Conservation (phyloP, 2,329 filamentous ascomycete genomes). For the Aspergillus hortae region DNA sequence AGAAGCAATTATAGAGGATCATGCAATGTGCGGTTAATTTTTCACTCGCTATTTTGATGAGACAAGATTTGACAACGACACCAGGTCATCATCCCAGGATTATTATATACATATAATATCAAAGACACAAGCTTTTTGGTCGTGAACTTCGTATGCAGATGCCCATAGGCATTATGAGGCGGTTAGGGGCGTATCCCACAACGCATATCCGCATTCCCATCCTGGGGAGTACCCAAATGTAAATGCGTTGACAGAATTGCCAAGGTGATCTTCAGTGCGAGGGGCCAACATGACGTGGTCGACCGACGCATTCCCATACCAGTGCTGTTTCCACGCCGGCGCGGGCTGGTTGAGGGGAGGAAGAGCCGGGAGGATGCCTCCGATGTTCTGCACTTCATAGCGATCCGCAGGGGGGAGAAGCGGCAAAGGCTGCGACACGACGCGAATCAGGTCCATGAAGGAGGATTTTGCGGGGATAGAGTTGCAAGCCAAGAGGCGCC, state of each 20-base stretch:
- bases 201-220: not conserved
- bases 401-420: slow-evolving; percentile 7
- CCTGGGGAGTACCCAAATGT: not conserved
- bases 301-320: not conserved
- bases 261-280: not conserved
- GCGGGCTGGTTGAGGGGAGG: slow-evolving; percentile 10
- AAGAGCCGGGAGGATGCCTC: not conserved
- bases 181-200: not conserved
- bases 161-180: not conserved
- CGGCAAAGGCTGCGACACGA: slow-evolving; percentile 4
- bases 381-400: slow-evolving; percentile 2
- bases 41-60: too few species aligned
- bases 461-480: slow-evolving; percentile 13
- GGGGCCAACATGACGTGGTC: not conserved
- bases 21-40: too few species aligned
- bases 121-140: not conserved
- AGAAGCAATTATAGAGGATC: not conserved
- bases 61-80: too few species aligned
- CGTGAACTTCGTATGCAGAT: not conserved
- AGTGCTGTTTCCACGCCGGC: slow-evolving; percentile 12
- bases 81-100: too few species aligned
- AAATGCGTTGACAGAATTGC: too few species aligned
- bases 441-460: slow-evolving; percentile 11
- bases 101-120: too few species aligned
- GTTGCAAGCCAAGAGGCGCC: slow-evolving; percentile 11